Base-by-base conservation (phyloP, 306 rosid species). In the Vigna hirtella region DNA sequence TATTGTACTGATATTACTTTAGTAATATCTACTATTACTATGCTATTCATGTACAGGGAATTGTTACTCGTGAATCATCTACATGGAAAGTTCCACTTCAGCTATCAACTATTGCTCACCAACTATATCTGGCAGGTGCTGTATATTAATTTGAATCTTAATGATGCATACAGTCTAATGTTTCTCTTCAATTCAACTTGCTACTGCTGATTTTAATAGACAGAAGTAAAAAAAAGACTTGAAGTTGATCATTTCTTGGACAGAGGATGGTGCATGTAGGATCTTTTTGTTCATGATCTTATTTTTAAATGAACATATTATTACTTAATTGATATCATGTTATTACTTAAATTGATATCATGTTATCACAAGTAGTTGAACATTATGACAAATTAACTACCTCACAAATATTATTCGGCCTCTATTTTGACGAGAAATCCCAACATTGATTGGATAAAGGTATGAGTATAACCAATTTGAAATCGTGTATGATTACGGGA, bases 61-160 rank as follows among this genome's bases (percentile, higher is more conserved):
- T 94, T 58, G 98, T 94, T 82, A 79, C 90, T 77, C 97, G 87
- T 79, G 98, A 94, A 83, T 89, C 97, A 13, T 86, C 90, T 47
- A 80, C 88, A 8, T 86, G 77, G 67, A 89, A 86, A 88, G 91
- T 94, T 85, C 92, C 98, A 58, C 93, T 94, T 80, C 97, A 84
- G 42, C 17, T 94, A 77, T 91, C 97, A 52, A 84, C 91, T 43
- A 58, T 84, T 55, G 97, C 94, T 72, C 97, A 89, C 79, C 98
- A 94, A 77, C 87, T 92, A 64, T 94, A 87, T 86, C 76, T 94
- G 70, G 86, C 93, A 90, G 98, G 98, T 94, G 73, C 81, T 52
- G 57, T 64, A 26, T 74, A 77, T 73, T 77, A 36, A 76, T 73
- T 81, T 81, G 30, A 79, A 67, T 62, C 58, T 53, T 73, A 72